These are phyloP conservation scores for Phytophthora cactorum DNA, from an alignment of 352 stramenopile genomes.

Conservation along the genomic window DNA sequence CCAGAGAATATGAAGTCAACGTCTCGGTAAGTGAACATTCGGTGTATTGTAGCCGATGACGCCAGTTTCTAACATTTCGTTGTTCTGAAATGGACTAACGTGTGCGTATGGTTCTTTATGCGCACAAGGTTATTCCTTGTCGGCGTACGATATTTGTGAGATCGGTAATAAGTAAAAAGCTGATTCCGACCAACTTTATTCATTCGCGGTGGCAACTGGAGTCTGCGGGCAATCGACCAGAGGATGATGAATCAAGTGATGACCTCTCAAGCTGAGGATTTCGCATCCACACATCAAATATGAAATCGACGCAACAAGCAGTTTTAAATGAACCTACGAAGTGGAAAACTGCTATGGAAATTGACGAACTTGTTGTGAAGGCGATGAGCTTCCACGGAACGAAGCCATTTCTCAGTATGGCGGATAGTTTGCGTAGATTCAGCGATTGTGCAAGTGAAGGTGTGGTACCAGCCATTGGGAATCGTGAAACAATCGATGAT, in stretches of 20 bases:
- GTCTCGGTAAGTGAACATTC: background rate
- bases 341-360: conserved; percentile 6
- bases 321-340: conserved; percentile 11
- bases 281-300: conserved; percentile 3
- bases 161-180: background rate
- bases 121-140: conserved; percentile 1
- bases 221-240: conserved; percentile 1
- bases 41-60: no score
- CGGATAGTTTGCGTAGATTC: background rate
- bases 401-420: background rate
- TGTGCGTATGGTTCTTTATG: conserved; percentile 7
- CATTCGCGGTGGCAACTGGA: conserved; percentile 3
- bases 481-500: background rate
- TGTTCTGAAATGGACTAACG: background rate
- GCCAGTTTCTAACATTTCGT: no score
- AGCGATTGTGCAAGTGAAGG: background rate
- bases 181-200: conserved; percentile 14
- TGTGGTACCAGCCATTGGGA: background rate
- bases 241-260: conserved; percentile 7
- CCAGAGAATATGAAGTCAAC: conserved; percentile 4
- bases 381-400: conserved; percentile 2
- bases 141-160: conserved; percentile 2
- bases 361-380: conserved; percentile 5
- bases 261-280: background rate
- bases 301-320: background rate